Base-by-base conservation (phyloP, 176 grass and related monocot species). In the Pontederia crassipes region DNA sequence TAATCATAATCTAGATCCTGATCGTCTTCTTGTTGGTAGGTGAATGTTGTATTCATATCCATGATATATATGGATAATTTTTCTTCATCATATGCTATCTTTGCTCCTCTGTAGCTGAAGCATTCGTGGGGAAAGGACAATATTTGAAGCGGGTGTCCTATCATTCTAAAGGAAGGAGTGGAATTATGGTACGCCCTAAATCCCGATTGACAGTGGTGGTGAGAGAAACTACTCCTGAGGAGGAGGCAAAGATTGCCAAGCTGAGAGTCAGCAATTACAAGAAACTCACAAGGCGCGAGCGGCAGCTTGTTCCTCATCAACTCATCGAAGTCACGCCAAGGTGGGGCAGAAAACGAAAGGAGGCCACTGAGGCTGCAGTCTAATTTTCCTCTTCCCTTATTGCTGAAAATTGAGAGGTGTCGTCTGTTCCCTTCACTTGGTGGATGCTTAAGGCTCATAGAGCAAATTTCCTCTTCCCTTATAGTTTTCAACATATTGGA, bases 251-350 rank as follows among this genome's bases (percentile, higher is more conserved):
- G 68, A 85, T 96, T 15, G 92, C 81, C 27, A 96, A 76, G 72
- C 83, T 96, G 12, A 82, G 92, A 49, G 87, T 90, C 55, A 96
- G 80, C 62, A 96, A 90, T 76, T 90, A 85, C 45, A 96, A 96
- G 59, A 96, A 96, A 66, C 65, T 96, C 9, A 90, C 91, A 28
- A 82, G 80, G 52, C 83, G 62, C 56, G 83, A 96, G 73, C 74
- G 57, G 73, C 92, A 90, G 59, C 79, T 90, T 24, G 81, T 96
- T 69, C 92, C 87, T 0, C 92, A 96, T 61, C 76, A 79, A 52
- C 87, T 97, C 45, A 91, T 97, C 3, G 84, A 96, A 73, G 80
- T 80, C 48, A 90, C 75, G 20, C 92, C 92, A 0, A 79, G 70
- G 35, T 91, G 92, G 92, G 76, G 75, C 57, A 32, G 76, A 66